Evolutionary conservation across 1,284 basidiomycete genomes (phyloP).

Genomic region (Termitomyces sp.): DNA sequence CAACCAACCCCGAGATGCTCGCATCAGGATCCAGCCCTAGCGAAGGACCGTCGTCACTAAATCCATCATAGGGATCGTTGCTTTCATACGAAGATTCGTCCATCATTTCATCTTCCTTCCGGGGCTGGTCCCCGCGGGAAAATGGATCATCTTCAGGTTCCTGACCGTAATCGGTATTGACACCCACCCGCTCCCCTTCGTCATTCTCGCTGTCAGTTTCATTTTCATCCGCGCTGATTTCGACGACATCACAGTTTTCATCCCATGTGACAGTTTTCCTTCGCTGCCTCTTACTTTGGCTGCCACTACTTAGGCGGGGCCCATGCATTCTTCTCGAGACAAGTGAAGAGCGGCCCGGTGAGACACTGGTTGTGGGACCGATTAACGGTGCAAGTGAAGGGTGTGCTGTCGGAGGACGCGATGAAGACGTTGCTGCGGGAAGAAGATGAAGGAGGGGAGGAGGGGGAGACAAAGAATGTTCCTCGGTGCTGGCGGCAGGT

Average conservation of each 20-base stretch:
- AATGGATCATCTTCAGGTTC: constrained; percentile 14
- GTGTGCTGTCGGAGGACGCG: constrained; percentile 17
- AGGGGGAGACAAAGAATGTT: constrained; percentile 23
- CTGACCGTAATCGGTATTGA: constrained; percentile 21
- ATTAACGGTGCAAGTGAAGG: constrained; percentile 20
- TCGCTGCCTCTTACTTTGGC: constrained; percentile 46
- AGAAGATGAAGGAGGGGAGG: constrained; percentile 18
- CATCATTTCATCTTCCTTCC: constrained; percentile 15
- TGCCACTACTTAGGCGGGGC: constrained; percentile 54
- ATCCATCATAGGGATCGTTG: constrained; percentile 26
- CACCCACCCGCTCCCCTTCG: constrained; percentile 21
- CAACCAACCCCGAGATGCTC: constrained; percentile 59
- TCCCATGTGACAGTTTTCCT: constrained; percentile 86
- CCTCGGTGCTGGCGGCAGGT: constrained; percentile 16
- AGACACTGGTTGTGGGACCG: constrained; percentile 29
- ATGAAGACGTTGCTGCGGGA: constrained; percentile 18
- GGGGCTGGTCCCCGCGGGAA: constrained; percentile 9
- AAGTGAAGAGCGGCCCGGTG: constrained; percentile 68
- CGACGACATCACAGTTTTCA: constrained; percentile 82
- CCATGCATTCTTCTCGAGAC: constrained; percentile 81
- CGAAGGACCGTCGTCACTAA: constrained; percentile 21
- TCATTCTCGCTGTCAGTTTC: constrained; percentile 36
- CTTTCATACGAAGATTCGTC: constrained; percentile 33
- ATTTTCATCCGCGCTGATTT: constrained; percentile 70
- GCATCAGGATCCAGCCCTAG: constrained; percentile 42